These are phyloP conservation scores for Eutypa lata DNA, from an alignment of 2,329 filamentous ascomycete species.

Conservation along the genomic window DNA sequence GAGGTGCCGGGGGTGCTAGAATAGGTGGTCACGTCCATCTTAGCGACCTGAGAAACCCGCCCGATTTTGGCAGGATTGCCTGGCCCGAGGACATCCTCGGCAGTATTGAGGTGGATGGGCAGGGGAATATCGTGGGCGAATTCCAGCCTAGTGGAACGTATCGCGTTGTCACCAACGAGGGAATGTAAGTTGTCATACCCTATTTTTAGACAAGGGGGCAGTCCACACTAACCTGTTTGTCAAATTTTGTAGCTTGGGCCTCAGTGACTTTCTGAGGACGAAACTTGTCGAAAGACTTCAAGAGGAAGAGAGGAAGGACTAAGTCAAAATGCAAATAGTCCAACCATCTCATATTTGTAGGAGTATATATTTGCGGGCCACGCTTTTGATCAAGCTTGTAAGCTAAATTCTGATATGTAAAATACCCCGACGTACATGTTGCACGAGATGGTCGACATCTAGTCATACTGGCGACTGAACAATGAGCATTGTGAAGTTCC, in stretches of 20 bases:
- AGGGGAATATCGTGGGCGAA: slow-evolving; percentile 55
- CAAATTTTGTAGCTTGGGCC: not conserved
- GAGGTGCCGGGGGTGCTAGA: slow-evolving; percentile 58
- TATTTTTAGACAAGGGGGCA: too few species aligned
- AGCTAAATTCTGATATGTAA: too few species aligned
- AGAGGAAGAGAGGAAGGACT: not conserved
- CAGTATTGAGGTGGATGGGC: slow-evolving; percentile 60
- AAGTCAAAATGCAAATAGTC: not conserved
- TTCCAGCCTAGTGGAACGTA: slow-evolving; percentile 62
- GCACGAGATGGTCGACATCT: not conserved
- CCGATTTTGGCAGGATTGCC: slow-evolving; percentile 65
- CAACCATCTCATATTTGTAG: too few species aligned
- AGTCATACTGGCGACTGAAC: not conserved
- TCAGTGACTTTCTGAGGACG: not conserved
- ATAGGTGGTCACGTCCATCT: slow-evolving; percentile 63
- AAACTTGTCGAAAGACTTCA: not conserved
- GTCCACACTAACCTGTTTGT: not conserved
- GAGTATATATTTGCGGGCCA: too few species aligned
- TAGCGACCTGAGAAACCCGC: slow-evolving; percentile 61
- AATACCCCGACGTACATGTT: not conserved
- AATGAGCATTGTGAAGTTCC: not conserved
- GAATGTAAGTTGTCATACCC: slow-evolving; percentile 58
- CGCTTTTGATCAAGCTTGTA: too few species aligned
- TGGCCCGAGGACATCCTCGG: slow-evolving; percentile 70
- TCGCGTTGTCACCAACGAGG: slow-evolving; percentile 61